Base-by-base conservation (phyloP, 495 filamentous ascomycete genomes). In the Podospora didyma region DNA sequence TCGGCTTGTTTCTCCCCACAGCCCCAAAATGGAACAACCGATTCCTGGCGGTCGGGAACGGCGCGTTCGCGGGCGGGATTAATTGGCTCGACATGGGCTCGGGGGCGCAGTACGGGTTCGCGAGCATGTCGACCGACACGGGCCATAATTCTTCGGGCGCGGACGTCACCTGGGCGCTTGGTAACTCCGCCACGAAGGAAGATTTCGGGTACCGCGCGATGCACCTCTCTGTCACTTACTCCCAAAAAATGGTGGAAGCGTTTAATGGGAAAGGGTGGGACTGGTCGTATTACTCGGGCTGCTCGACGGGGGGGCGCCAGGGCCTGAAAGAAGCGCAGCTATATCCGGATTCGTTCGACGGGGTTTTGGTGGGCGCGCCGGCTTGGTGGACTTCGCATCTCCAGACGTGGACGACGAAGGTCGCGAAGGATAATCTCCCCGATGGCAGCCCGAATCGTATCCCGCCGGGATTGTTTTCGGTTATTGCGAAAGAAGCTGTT, bases 361-460 rank as follows among this genome's bases (percentile, higher is more conserved):
- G 87, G 16, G 78, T 86, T 7, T 67, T 89, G 7, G 79, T 81
- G 19, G 86, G 85, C 3, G 76, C 83, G 9, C 81, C 77, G 37
- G 76, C 73, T 11, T 79, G 69, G 81, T 79, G 75, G 71, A 75
- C 69, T 0, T 71, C 62, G 19, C 75, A 80, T 57, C 56, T 77
- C 11, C 68, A 75, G 53, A 60, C 67, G 0, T 79, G 71, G 70
- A 67, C 44, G 3, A 57, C 67, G 19, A 58, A 61, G 49, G 56
- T 69, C 19, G 62, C 62, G 28, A 62, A 66, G 17, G 65, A 66
- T 54, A 72, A 74, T 52, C 60, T 71, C 2, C 73, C 76, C 0
- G 54, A 65, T 2, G 60, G 68, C 14, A 75, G 73, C 3, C 62
- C 75, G 0, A 74, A 74, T 17, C 82, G 77, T 52, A 79, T 89